Percentiles rank a stretch among this genome's conserved stretches.
Conservation (phyloP, 441 rosid species). For the Bocquillonia castaneifolia region DNA sequence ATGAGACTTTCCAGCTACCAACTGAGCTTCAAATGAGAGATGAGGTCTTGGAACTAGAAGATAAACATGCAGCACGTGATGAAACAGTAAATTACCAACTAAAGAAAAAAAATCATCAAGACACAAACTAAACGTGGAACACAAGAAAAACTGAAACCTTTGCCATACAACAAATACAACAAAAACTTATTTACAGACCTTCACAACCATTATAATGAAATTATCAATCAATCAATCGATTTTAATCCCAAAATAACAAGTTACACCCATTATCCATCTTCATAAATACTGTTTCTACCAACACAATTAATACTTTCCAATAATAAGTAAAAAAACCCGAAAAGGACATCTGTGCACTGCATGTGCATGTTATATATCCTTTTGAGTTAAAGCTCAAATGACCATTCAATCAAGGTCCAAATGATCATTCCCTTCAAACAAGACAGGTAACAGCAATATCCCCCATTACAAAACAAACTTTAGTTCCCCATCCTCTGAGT, state of each 20-base stretch:
- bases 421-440: background rate
- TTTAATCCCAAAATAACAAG: background rate
- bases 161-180: background rate
- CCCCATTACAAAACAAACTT: background rate
- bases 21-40: conserved; percentile 97
- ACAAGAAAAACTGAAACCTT: background rate
- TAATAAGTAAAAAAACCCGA: background rate
- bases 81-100: conserved; percentile 15
- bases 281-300: background rate
- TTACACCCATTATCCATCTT: background rate
- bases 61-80: conserved; percentile 18
- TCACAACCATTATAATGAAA: background rate
- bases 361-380: background rate
- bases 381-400: too few relatives aligned
- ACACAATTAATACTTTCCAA: background rate
- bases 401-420: background rate
- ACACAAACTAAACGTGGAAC: background rate
- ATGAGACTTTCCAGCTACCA: conserved; percentile 93
- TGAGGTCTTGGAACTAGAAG: conserved; percentile 94
- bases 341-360: too few relatives aligned
- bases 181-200: background rate
- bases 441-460: background rate
- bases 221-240: too few relatives aligned
- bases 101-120: background rate
- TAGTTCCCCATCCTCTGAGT: too few relatives aligned